Conservation (phyloP, 1,139 yeast genomes). For the Debaryomyces coudertii region DNA sequence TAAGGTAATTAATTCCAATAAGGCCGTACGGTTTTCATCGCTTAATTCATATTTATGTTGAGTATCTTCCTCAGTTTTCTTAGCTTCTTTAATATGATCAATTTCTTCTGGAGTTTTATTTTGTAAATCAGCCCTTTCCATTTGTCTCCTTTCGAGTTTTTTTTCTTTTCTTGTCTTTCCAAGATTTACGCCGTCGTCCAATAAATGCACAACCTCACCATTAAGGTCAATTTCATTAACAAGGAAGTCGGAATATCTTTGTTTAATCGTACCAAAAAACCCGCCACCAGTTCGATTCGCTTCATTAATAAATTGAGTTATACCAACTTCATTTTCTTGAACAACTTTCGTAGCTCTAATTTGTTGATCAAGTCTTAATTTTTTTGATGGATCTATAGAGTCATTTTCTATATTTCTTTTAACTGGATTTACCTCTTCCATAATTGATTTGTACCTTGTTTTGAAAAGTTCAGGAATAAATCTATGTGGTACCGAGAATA, state of each 20-base stretch:
- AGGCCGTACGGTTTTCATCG: slow-evolving; percentile 46
- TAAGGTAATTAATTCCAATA: slow-evolving; percentile 60
- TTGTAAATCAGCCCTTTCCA: slow-evolving; percentile 40
- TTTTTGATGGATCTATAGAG: slow-evolving; percentile 10
- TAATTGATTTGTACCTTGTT: slow-evolving; percentile 9
- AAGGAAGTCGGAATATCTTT: slow-evolving; percentile 90
- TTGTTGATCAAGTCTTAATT: slow-evolving; percentile 12
- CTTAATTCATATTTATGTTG: slow-evolving; percentile 48
- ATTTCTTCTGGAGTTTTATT: slow-evolving; percentile 40
- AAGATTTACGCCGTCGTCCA: slow-evolving; percentile 68
- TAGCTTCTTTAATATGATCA: slow-evolving; percentile 34
- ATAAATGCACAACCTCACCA: slow-evolving; percentile 73
- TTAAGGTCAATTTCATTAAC: slow-evolving; percentile 80
- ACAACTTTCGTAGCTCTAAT: slow-evolving; percentile 24
- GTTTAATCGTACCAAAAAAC: slow-evolving; percentile 79
- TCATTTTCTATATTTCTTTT: slow-evolving; percentile 14
- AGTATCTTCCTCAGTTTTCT: slow-evolving; percentile 23
- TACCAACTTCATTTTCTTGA: slow-evolving; percentile 81
- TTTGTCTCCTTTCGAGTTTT: slow-evolving; percentile 48
- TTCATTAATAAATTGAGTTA: slow-evolving; percentile 63
- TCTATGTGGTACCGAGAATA: slow-evolving; percentile 10
- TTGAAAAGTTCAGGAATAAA: slow-evolving; percentile 5
- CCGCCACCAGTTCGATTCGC: slow-evolving; percentile 53
- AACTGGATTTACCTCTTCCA: slow-evolving; percentile 12
- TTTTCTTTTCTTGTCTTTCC: slow-evolving; percentile 56